Evolutionary conservation across 2,329 filamentous ascomycete species (phyloP).

Genomic region (Plenodomus lindquistii): DNA sequence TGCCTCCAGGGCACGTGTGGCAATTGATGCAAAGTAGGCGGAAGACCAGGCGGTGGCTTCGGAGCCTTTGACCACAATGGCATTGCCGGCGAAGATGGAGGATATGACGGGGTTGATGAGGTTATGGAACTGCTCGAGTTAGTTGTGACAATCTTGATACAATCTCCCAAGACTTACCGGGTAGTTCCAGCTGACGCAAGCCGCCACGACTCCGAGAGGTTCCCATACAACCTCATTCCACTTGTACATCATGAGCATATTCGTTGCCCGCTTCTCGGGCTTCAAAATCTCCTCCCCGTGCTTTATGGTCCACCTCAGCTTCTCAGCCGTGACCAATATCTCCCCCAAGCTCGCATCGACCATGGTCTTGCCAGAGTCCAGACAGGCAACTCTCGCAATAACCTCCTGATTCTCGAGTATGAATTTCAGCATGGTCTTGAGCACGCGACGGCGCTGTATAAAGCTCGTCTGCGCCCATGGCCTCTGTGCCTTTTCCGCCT

Average conservation of each 20-base stretch:
- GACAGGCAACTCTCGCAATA: constrained; percentile 81
- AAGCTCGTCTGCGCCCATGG: constrained; percentile 81
- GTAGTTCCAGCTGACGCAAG: constrained; percentile 94
- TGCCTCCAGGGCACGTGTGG: constrained; percentile 74
- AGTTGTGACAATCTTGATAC: background rate
- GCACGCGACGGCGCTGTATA: constrained; percentile 73
- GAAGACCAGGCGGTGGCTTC: constrained; percentile 96
- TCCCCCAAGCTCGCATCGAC: constrained; percentile 93
- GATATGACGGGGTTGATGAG: constrained; percentile 89
- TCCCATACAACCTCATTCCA: constrained; percentile 88
- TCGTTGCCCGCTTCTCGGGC: constrained; percentile 77
- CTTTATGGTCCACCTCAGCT: constrained; percentile 89
- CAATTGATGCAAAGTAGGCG: constrained; percentile 77
- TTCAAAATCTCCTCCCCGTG: constrained; percentile 83
- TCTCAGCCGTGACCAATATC: constrained; percentile 91
- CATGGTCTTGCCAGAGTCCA: constrained; percentile 96
- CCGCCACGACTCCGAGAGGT: constrained; percentile 88
- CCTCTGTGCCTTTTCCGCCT: constrained; percentile 73
- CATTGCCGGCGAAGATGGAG: constrained; percentile 88
- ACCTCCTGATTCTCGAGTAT: constrained; percentile 86
- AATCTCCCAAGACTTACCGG: constrained; percentile 38
- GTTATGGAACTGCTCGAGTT: constrained; percentile 76
- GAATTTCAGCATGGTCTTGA: constrained; percentile 79
- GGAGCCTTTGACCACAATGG: constrained; percentile 88
- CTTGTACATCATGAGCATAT: constrained; percentile 95